Evolutionary conservation across 495 filamentous ascomycete species (phyloP), one percentile per base, ranked within the genome.

Genomic region (Penicillium paradoxum): DNA sequence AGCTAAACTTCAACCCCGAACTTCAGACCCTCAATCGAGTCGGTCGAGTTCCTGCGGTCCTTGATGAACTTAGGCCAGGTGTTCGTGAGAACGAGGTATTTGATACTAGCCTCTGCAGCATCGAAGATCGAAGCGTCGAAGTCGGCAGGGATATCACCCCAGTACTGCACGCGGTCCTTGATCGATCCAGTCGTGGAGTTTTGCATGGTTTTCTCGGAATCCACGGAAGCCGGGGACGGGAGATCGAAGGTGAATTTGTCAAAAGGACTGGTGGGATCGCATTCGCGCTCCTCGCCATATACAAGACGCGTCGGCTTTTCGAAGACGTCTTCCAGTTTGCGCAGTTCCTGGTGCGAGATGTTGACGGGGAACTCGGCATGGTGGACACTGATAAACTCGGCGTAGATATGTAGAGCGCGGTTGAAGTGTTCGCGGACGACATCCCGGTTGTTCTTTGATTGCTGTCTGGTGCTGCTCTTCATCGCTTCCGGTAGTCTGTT

Each of bases 21-120:
- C 40, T 43, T 44, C 2, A 60, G 41, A 19, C 39, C 39, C 17
- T 50, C 46, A 14, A 64, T 45, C 15, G 58, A 71, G 24, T 36
- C 47, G 4, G 52, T 38, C 38, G 65, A 68, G 30, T 24, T 41
- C 9, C 62, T 42, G 32, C 49, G 57, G 22, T 45, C 50, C 45
- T 42, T 44, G 38, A 85, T 75, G 37, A 83, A 85, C 65, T 83
- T 84, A 21, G 80, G 80, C 84, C 84, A 88, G 9, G 84, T 87
- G 60, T 87, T 86, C 6, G 80, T 84, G 51, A 84, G 74, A 2
- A 88, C 83, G 17, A 87, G 71, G 55, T 85, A 83, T 69, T 84
- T 86, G 70, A 87, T 80, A 48, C 77, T 80, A 33, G 70, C 61
- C 63, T 85, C 76, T 0, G 84, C 83, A 1, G 63, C 71, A 45